These are phyloP conservation scores for Paramecium octaurelia DNA, from an alignment of 73 alveolate genomes.

Conservation along the genomic window DNA sequence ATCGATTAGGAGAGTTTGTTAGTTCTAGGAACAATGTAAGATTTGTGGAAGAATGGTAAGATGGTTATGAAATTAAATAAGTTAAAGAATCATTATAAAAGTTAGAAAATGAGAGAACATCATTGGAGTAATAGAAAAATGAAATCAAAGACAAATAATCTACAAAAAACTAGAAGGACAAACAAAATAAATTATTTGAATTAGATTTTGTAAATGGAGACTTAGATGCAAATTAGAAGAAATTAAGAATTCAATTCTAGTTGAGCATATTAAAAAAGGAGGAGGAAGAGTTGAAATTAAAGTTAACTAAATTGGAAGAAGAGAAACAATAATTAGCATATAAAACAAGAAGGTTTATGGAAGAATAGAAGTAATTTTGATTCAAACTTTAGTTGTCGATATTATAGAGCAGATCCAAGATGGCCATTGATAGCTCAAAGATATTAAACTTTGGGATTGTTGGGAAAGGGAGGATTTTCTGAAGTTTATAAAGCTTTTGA, in stretches of 20 bases:
- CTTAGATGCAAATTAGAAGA: neutral
- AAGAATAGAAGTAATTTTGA: conserved; percentile 76
- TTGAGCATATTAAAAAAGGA: conserved; percentile 44
- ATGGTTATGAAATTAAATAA: conserved; percentile 87
- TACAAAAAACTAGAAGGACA: neutral
- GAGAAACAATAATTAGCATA: conserved; percentile 53
- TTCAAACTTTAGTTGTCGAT: conserved; percentile 59
- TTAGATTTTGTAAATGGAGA: neutral
- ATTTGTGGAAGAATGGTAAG: conserved; percentile 92
- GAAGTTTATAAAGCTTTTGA: conserved; percentile 98
- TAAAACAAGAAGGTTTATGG: conserved; percentile 65
- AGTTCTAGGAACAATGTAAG: conserved; percentile 65
- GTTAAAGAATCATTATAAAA: conserved; percentile 60
- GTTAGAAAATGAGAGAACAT: neutral
- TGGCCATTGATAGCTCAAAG: conserved; percentile 82
- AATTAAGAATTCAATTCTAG: neutral
- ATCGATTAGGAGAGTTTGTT: conserved; percentile 76
- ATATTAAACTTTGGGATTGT: conserved; percentile 82
- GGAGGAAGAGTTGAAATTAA: conserved; percentile 64
- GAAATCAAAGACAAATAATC: neutral
- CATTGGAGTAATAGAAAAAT: neutral
- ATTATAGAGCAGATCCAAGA: conserved; percentile 78
- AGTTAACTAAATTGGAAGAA: conserved; percentile 33
- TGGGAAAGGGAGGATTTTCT: conserved; percentile 98
- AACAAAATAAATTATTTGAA: neutral